Base-by-base conservation (phyloP, 1,139 yeast species). In the Maudiozyma humilis region DNA sequence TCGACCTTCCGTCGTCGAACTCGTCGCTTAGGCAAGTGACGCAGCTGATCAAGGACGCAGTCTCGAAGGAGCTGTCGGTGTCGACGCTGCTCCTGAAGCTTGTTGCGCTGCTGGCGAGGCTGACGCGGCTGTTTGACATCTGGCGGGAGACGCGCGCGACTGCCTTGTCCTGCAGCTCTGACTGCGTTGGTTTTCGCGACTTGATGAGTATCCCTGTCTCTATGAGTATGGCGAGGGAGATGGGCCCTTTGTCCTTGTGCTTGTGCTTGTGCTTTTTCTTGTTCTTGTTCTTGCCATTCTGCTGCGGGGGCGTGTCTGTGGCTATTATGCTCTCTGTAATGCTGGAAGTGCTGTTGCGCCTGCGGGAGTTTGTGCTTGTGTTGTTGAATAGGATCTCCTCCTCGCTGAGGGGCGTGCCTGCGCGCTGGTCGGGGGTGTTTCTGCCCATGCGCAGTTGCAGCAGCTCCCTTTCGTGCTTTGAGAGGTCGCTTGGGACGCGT, bases 21-120 rank as follows among this genome's bases (percentile, higher is more conserved):
- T 46, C 48, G 32, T 59, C 63, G 38, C 64, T 60, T 35, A 61
- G 40, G 41, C 65, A 61, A 6, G 64, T 60, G 18, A 61, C 62
- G 42, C 64, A 61, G 34, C 64, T 60, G 39, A 60, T 53, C 23
- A 56, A 43, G 7, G 65, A 61, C 2, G 62, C 52, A 6, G 64
- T 56, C 31, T 61, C 65, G 27, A 57, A 50, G 20, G 48, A 45
- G 33, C 52, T 49, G 33, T 47, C 47, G 14, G 44, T 44, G 18
- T 53, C 53, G n/a, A 45, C 42, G 20, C 46, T 45, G 35, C 51
- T 48, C 32, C 40, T 47, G 32, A 42, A 41, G 40, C 44, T 50
- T 31, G 45, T 48, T 31, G 47, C 46, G 41, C 50, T 53, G 44
- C 49, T 50, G 19, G 47, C 44, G 30, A 50, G 43, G 36, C 50